A percentile compares a stretch with the other conserved stretches of the same genome.
phyloP scores from a whole-genome alignment of 768 basidiomycete species.

The Phlebiopsis flavidoalba region DNA sequence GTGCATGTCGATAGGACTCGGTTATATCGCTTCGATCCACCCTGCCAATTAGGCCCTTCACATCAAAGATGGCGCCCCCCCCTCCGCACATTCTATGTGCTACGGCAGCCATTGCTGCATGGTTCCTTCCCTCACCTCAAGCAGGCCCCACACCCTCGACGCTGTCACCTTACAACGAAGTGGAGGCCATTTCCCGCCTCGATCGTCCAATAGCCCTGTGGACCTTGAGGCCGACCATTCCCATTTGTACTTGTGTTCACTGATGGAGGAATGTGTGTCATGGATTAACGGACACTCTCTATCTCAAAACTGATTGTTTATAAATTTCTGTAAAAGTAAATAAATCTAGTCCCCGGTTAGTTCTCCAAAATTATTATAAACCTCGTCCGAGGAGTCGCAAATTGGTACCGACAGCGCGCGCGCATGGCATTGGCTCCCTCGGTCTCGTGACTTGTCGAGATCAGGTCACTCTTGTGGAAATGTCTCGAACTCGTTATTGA shows the following conservation, averaged over 20 bases:
- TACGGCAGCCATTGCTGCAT: conserved; percentile 84
- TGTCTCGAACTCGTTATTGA: too few species aligned
- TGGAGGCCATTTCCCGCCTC: conserved; percentile 89
- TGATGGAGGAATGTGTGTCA: conserved; percentile 84
- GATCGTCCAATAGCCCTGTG: conserved; percentile 87
- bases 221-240: conserved; percentile 91
- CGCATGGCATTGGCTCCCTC: conserved; percentile 80
- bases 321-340: too few species aligned
- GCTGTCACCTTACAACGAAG: conserved; percentile 68
- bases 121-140: conserved; percentile 63
- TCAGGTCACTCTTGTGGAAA: too few species aligned
- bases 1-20: too few species aligned
- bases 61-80: conserved; percentile 20
- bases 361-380: conserved; percentile 93
- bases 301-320: background rate
- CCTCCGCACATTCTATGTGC: conserved; percentile 73
- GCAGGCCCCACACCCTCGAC: conserved; percentile 55
- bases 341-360: conserved; percentile 50
- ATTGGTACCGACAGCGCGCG: too few species aligned
- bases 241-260: conserved; percentile 74
- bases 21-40: too few species aligned
- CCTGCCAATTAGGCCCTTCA: too few species aligned
- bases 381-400: conserved; percentile 76
- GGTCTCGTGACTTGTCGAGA: conserved; percentile 94
- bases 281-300: conserved; percentile 22